Conservation (phyloP, 495 filamentous ascomycete species). For the Parathielavia hyrcaniae region DNA sequence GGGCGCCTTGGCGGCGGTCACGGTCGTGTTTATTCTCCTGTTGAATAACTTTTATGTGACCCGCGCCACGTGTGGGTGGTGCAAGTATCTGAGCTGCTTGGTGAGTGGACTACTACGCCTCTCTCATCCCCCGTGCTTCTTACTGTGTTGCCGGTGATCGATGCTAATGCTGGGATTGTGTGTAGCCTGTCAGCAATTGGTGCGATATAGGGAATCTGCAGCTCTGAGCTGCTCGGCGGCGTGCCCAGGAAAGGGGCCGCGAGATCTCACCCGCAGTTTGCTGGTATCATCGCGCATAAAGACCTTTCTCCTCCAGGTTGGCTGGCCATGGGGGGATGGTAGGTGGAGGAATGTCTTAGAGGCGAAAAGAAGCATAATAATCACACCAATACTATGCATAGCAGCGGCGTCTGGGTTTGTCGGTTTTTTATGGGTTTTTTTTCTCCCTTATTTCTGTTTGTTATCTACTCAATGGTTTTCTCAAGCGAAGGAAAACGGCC, state of each 20-base stretch:
- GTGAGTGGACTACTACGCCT: too few relatives aligned
- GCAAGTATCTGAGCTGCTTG: slow-evolving; percentile 87
- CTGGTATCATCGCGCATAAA: too few relatives aligned
- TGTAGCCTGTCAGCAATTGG: slow-evolving; percentile 68
- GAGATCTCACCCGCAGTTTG: too few relatives aligned
- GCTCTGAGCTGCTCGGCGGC: too few relatives aligned
- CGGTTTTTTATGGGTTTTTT: neutral
- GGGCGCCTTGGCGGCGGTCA: slow-evolving; percentile 67
- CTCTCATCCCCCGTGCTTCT: neutral
- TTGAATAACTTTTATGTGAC: slow-evolving; percentile 85
- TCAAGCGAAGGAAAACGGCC: too few relatives aligned
- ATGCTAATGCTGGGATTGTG: slow-evolving; percentile 17
- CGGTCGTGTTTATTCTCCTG: slow-evolving; percentile 77
- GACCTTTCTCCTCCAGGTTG: too few relatives aligned
- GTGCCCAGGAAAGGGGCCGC: neutral
- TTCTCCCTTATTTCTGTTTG: neutral
- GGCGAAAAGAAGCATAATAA: too few relatives aligned
- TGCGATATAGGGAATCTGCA: slow-evolving; percentile 59
- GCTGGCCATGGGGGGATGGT: too few relatives aligned
- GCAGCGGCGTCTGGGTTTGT: slow-evolving; percentile 10
- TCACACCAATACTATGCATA: slow-evolving; percentile 6
- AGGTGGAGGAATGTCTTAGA: too few relatives aligned
- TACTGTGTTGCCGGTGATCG: neutral
- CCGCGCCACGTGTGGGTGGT: slow-evolving; percentile 74
- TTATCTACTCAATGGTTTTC: neutral